Percentiles rank a stretch among this genome's conserved stretches.
Evolutionary conservation across 805 yeast genomes (phyloP).

Genomic region (Yarrowia deformans): DNA sequence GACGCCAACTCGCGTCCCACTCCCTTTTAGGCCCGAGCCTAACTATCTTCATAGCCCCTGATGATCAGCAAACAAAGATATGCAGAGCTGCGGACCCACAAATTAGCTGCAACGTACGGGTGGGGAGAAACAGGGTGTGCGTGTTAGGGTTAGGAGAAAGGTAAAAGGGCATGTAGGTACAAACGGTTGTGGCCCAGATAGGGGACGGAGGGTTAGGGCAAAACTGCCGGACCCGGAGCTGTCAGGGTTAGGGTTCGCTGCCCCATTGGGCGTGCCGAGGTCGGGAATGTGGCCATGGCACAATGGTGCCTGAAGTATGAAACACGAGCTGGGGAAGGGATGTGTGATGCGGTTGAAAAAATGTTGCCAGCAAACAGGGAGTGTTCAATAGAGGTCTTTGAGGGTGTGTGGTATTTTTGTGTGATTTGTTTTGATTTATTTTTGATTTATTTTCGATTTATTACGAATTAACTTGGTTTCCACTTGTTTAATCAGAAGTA

Average conservation of each 20-base stretch:
- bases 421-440: no score
- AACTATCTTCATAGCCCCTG: conserved; percentile 14
- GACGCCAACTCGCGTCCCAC: background rate
- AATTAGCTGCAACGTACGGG: conserved; percentile 22
- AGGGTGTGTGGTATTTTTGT: no score
- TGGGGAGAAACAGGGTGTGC: background rate
- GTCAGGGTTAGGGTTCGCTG: background rate
- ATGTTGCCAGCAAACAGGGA: background rate
- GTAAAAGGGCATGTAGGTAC: conserved; percentile 19
- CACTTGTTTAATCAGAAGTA: no score
- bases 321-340: conserved; percentile 21
- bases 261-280: conserved; percentile 3
- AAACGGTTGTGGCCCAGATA: conserved; percentile 33
- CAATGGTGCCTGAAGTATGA: conserved; percentile 23
- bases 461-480: no score
- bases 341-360: background rate
- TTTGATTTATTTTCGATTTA: no score
- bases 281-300: conserved; percentile 3
- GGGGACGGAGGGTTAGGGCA: background rate
- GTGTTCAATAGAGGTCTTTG: background rate
- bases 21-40: background rate
- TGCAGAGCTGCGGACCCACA: conserved; percentile 28
- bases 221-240: no score
- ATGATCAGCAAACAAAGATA: conserved; percentile 32
- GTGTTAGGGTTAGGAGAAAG: conserved; percentile 4